Evolutionary conservation across 1,284 basidiomycete species (phyloP), one percentile per base, ranked within the genome.

Genomic region (Cerioporus squamosus): DNA sequence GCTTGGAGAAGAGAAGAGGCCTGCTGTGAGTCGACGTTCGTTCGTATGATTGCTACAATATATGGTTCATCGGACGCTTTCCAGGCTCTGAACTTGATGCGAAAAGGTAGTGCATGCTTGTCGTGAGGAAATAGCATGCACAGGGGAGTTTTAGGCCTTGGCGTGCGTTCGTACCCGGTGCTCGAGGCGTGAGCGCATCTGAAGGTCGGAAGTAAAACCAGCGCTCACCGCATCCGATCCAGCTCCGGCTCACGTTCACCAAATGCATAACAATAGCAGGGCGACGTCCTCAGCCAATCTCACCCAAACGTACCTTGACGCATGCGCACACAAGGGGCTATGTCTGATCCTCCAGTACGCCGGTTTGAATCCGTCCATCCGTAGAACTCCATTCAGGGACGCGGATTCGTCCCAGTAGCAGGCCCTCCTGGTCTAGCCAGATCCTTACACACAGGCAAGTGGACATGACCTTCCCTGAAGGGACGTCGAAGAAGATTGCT

Each of bases 201-300:
- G 3, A 12, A 36, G 33, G 33, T 15, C 40, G 5, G 20, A 42
- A n/a, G 38, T 12, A 24, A 8, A 14, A 43, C 29, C 24, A 42
- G 38, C 38, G 49, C 38, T 42, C 3, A 20, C 7, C 33, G 12
- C 39, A 43, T 31, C 17, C 40, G 14, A 20, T 15, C 29, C 29
- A 8, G 26, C 36, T 12, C n/a, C 22, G 33, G 51, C 22, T 15
- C 51, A 26, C 10, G 10, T 44, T 52, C n/a, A 43, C 49, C 49
- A 44, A 20, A 44, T 52, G 23, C 36, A 54, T 17, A 33, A 54
- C 52, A 54, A 54, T 33, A 54, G 38, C 36, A 54, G 36, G n/a
- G 36, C 23, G 5, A 24, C 18, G 8, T 42, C 15, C 14, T 29
- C 17, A 9, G 44, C 44, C 52, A 29, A 7, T 22, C 23, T 43